Base-by-base conservation (phyloP, 257 asterid genomes). In the Eustoma russellianum region DNA sequence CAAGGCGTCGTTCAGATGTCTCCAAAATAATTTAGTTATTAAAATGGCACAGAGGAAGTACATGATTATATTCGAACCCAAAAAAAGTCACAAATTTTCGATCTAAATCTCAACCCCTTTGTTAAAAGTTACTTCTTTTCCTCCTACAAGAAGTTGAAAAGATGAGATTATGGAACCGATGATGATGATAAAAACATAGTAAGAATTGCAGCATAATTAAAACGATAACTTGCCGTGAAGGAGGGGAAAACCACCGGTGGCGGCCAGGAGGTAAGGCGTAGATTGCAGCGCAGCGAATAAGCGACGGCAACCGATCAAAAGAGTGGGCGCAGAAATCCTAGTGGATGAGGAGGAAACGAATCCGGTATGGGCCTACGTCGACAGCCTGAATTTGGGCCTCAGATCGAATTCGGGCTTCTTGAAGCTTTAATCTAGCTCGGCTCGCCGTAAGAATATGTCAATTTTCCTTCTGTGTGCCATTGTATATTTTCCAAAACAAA, bases 351-450 rank as follows among this genome's bases (percentile, higher is more conserved):
- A 33, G 24, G 6, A 30, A 30, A 63, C 70, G 77, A 65, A 74
- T 70, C 50, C 61, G 51, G 46, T 53, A 17, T 49, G 67, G 54
- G 65, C 65, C 54, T 13, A 28, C 0, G 33, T 15, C 46, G 45
- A 7, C 5, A 17, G 15, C 49, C 33, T 16, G 3, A 12, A n/a
- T 6, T 2, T 71, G 66, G 69, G 66, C 69, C 52, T 55, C 1
- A 38, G n/a, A 47, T 46, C 44, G 48, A 7, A 6, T 58, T 67
- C 67, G 70, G 67, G 70, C 67, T 46, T 51, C 67, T 40, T 51
- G n/a, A 30, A 38, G 2, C 11, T 7, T 41, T 43, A 7, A 33
- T 15, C 16, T 46, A 46, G 69, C 72, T 73, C 70, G 77, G 46
- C 40, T 70, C 71, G 59, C 57, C 30, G 3, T 24, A 24, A 24